A percentile compares a stretch with the other conserved stretches of the same genome.
Conservation (phyloP, 2,329 filamentous ascomycete species). For the Fusarium oxysporum region DNA sequence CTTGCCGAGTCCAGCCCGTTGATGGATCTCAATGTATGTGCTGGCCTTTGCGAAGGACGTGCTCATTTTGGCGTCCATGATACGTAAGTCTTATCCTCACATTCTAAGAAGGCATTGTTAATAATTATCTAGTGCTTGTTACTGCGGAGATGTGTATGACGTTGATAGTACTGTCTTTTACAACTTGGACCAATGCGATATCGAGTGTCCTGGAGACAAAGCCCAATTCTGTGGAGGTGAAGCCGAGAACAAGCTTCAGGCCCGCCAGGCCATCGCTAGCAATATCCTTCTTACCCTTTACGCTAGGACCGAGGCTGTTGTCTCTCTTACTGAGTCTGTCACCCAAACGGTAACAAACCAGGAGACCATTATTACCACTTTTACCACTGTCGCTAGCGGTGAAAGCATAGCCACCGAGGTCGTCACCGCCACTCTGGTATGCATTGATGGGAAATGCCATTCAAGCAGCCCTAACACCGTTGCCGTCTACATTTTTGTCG, state of each 20-base stretch:
- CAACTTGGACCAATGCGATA: constrained; percentile 13
- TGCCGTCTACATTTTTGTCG: constrained; percentile 32
- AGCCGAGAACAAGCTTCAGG: constrained; percentile 9
- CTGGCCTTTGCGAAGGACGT: constrained; percentile 36
- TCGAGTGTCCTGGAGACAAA: constrained; percentile 38
- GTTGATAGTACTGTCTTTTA: not conserved
- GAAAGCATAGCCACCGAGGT: not conserved
- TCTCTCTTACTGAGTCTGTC: not conserved
- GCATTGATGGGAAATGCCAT: constrained; percentile 29
- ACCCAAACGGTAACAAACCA: not conserved
- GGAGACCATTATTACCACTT: not conserved
- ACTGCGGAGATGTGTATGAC: constrained; percentile 36
- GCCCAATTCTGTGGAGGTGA: constrained; percentile 38
- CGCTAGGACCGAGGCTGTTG: fast-evolving
- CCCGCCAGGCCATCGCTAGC: constrained; percentile 16
- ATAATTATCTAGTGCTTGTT: constrained; percentile 24
- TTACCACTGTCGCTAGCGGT: not conserved
- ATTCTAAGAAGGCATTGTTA: too few relatives aligned
- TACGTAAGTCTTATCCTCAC: constrained; percentile 31
- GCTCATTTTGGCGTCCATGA: constrained; percentile 44
- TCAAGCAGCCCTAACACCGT: not conserved
- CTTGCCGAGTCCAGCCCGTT: constrained; percentile 9
- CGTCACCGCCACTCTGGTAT: constrained; percentile 27
- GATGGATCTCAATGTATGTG: constrained; percentile 45
- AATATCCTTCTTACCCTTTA: not conserved